These are phyloP conservation scores for Aspergillus fijiensis DNA, from an alignment of 2,329 filamentous ascomycete species.

Conservation along the genomic window DNA sequence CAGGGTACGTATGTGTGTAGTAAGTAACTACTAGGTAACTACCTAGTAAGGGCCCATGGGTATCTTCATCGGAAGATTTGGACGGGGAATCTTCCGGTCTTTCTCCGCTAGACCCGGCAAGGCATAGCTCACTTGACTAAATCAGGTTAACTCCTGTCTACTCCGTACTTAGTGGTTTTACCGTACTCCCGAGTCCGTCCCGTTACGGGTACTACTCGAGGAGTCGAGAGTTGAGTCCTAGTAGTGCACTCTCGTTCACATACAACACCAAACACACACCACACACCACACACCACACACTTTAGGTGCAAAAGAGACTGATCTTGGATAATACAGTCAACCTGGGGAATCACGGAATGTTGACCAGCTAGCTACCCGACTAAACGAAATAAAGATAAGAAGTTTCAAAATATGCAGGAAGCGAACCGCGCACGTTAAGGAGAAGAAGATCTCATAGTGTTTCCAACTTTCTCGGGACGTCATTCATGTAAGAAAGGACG, in stretches of 20 bases:
- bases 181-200: no score
- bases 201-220: no score
- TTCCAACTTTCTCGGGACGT: background rate
- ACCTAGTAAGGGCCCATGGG: background rate
- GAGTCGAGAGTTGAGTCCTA: no score
- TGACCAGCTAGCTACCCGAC: background rate
- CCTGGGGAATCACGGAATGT: background rate
- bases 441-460: background rate
- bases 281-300: no score
- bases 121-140: background rate
- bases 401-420: background rate
- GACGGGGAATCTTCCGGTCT: background rate
- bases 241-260: background rate
- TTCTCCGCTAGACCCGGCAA: background rate
- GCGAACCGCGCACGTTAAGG: background rate
- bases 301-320: background rate
- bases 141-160: no score
- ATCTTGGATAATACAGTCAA: background rate
- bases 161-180: no score
- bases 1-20: no score
- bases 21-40: no score
- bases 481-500: no score
- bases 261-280: no score
- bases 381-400: background rate
- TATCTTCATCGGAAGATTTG: background rate